A percentile compares a stretch with the other conserved stretches of the same genome.
These are phyloP conservation scores for Stemphylium lycopersici DNA, from an alignment of 2,329 filamentous ascomycete genomes.

Conservation along the genomic window DNA sequence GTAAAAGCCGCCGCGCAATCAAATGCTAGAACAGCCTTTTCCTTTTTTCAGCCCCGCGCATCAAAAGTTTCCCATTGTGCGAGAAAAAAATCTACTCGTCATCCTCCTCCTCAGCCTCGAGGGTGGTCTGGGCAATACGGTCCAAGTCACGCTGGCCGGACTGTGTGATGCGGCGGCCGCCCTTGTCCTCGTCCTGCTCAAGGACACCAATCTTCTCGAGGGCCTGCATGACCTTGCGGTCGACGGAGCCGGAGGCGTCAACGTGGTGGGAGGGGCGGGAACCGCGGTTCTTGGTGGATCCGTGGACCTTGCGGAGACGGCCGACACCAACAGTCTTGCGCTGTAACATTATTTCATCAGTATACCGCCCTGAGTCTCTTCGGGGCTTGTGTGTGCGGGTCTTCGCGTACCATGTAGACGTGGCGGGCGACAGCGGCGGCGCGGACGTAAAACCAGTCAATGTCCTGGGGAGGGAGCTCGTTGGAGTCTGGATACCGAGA, in stretches of 20 bases:
- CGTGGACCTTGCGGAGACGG: slow-evolving; percentile 95
- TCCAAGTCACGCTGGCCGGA: slow-evolving; percentile 98
- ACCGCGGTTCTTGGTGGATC: slow-evolving; percentile 91
- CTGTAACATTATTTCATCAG: slow-evolving; percentile 22
- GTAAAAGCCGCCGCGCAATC: slow-evolving; percentile 28
- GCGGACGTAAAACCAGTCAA: slow-evolving; percentile 93
- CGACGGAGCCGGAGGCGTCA: slow-evolving; percentile 90
- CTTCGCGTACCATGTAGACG: slow-evolving; percentile 74
- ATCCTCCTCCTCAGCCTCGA: slow-evolving; percentile 57
- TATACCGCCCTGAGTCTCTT: neutral
- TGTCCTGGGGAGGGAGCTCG: slow-evolving; percentile 96
- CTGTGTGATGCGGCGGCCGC: slow-evolving; percentile 97
- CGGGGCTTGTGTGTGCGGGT: neutral
- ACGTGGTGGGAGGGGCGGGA: slow-evolving; percentile 91
- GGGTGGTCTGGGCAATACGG: slow-evolving; percentile 63
- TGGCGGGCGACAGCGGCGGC: slow-evolving; percentile 95
- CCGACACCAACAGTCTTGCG: slow-evolving; percentile 99
- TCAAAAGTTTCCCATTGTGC: neutral
- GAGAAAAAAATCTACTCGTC: slow-evolving; percentile 44
- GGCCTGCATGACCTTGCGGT: slow-evolving; percentile 96
- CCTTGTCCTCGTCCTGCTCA: slow-evolving; percentile 98
- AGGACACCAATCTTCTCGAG: slow-evolving; percentile 99
- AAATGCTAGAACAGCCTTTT: slow-evolving; percentile 31
- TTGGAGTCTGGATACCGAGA: slow-evolving; percentile 66
- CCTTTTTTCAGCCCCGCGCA: slow-evolving; percentile 16